These are phyloP conservation scores for Meredithiella fracta DNA, from an alignment of 2,329 filamentous ascomycete genomes.

Conservation along the genomic window DNA sequence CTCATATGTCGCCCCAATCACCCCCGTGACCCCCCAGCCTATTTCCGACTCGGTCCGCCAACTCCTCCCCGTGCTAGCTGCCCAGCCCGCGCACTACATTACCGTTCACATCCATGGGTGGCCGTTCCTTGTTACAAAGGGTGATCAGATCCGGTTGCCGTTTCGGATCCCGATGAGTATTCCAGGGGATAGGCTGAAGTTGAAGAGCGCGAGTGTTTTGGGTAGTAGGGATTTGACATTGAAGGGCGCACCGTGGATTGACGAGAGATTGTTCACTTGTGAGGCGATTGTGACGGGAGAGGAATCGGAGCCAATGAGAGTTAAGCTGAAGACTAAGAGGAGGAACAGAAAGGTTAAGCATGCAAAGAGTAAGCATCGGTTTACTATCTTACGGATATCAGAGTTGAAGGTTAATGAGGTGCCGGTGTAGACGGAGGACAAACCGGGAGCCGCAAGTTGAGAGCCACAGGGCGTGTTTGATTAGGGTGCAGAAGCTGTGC, in stretches of 20 bases:
- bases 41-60: slow-evolving; percentile 35
- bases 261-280: slow-evolving; percentile 71
- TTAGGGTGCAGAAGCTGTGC: background rate
- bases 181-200: slow-evolving; percentile 70
- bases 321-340: slow-evolving; percentile 69
- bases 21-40: slow-evolving; percentile 23
- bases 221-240: slow-evolving; percentile 85
- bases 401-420: slow-evolving; percentile 50
- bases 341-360: slow-evolving; percentile 56
- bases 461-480: background rate
- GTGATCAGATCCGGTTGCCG: slow-evolving; percentile 60
- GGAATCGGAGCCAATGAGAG: slow-evolving; percentile 62
- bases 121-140: slow-evolving; percentile 63
- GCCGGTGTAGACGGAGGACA: background rate
- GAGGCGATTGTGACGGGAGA: slow-evolving; percentile 69
- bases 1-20: slow-evolving; percentile 19
- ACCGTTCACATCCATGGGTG: slow-evolving; percentile 63
- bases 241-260: slow-evolving; percentile 64
- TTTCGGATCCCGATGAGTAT: slow-evolving; percentile 61
- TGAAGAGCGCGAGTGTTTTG: slow-evolving; percentile 69
- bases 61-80: slow-evolving; percentile 53
- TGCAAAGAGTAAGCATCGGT: slow-evolving; percentile 79
- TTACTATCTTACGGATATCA: slow-evolving; percentile 70
- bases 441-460: no score
- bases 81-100: slow-evolving; percentile 63